Base-by-base conservation (phyloP, 257 asterid species). In the Solanum infundibuliforme region DNA sequence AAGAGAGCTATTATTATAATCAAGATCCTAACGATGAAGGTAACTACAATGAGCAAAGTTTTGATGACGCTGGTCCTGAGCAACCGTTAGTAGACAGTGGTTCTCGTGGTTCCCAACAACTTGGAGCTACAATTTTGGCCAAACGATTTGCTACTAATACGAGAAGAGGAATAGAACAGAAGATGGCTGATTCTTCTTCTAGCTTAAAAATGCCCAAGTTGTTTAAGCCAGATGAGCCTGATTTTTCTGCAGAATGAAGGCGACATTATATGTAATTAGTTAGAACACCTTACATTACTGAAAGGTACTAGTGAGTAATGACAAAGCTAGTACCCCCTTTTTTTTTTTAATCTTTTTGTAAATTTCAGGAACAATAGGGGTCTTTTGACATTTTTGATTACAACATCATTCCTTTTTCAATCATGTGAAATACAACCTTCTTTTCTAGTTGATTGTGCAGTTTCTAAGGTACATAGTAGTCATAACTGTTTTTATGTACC, bases 191-290 rank as follows among this genome's bases (percentile, higher is more conserved):
- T 23, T 27, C 94, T 7, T 91, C 98, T 83, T 89, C 98, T 2
- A 94, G 99, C 91, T 88, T 95, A 58, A 94, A 94, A 91, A 97
- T 97, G 99, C 92, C 98, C 32, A 92, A 92, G 83, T 83, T 95
- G 90, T 90, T 94, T 68, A 97, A 95, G 91, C 99, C 99, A 1
- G 94, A 95, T 29, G 98, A 97, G 76, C 99, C 98, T 0, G 98
- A 95, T 91, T 97, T 97, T 92, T 93, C 91, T 2, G 89, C 91
- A 90, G 98, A 93, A 6, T 83, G 83, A 90, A 41, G 85, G 13
- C 68, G 11, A 4, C 68, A 29, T 29, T 29, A 46, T 23, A 29
- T 81, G n/a, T 18, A 81, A 46, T 46, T 81, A 81, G 85, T 81
- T 81, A 81, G 85, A 81, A 81, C 41, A 27, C 85, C 68, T 25